These are phyloP conservation scores for Ophiostoma himal-ulmi DNA, from an alignment of 2,329 filamentous ascomycete genomes.

Conservation along the genomic window DNA sequence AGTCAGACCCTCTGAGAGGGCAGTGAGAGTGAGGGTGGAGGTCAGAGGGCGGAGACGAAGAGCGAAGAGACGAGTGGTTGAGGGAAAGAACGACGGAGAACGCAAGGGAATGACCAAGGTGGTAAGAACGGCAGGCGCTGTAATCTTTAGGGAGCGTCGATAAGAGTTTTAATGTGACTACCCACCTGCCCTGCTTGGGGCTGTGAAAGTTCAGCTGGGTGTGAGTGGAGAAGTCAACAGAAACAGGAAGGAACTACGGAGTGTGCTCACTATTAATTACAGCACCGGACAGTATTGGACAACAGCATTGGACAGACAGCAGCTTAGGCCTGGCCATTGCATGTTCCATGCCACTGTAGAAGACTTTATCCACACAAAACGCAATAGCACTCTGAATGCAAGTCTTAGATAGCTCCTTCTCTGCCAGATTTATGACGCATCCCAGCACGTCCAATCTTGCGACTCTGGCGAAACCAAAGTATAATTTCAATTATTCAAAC, in stretches of 20 bases:
- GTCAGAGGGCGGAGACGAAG: conserved; percentile 28
- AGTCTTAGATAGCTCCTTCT: neutral
- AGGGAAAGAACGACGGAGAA: conserved; percentile 12
- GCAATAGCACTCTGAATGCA: neutral
- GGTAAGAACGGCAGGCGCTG: neutral
- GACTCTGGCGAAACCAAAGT: too few species aligned
- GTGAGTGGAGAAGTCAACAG: neutral
- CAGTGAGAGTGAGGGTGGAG: neutral
- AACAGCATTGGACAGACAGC: too few species aligned
- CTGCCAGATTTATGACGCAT: neutral
- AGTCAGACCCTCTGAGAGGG: neutral
- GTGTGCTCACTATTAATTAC: neutral
- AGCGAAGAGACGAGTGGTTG: neutral
- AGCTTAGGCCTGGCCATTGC: too few species aligned
- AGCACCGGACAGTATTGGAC: neutral
- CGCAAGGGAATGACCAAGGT: conserved; percentile 1
- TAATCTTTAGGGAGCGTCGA: neutral
- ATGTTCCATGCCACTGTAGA: too few species aligned
- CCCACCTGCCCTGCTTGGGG: neutral
- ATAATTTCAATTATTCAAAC: too few species aligned
- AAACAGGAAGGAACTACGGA: neutral
- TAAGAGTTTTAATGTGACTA: neutral
- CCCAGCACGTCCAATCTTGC: neutral
- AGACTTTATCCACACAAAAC: neutral
- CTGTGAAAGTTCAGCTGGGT: neutral